Evolutionary conservation across 208 protist species (phyloP).

Genomic region (Acanthamoeba castellanii): DNA sequence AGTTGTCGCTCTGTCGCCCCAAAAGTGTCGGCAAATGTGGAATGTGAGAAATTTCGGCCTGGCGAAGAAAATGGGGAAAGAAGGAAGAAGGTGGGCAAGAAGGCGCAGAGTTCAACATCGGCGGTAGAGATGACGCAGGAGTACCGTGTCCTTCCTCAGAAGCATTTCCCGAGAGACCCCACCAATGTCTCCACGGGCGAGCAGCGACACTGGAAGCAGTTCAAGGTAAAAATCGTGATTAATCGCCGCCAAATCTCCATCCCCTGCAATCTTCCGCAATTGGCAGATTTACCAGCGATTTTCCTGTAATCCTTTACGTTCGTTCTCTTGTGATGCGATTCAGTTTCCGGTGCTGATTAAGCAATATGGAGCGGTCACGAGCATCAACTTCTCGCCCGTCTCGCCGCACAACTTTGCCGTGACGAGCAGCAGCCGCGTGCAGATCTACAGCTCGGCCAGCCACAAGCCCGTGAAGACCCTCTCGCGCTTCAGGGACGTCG

Average conservation of each 20-base stretch:
- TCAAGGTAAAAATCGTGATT: slow-evolving; percentile 25
- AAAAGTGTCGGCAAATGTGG: neutral
- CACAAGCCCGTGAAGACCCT: slow-evolving; percentile 79
- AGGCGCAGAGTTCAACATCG: neutral
- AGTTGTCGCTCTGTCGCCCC: too few species aligned
- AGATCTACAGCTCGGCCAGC: slow-evolving; percentile 80
- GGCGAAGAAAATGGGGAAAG: too few species aligned
- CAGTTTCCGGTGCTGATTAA: slow-evolving; percentile 72
- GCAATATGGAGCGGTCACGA: slow-evolving; percentile 76
- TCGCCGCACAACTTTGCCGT: slow-evolving; percentile 81
- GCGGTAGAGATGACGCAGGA: neutral
- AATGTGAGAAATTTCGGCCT: neutral
- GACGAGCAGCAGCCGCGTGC: slow-evolving; percentile 81
- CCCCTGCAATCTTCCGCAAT: neutral
- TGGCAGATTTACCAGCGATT: neutral
- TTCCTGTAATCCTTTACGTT: neutral
- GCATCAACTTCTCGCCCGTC: slow-evolving; percentile 77
- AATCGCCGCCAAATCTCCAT: neutral
- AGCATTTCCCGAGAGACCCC: slow-evolving; percentile 17
- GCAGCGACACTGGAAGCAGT: slow-evolving; percentile 48
- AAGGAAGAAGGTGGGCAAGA: neutral
- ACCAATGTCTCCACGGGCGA: neutral
- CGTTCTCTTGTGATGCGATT: neutral
- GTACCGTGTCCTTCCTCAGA: neutral
- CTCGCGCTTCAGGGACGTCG: slow-evolving; percentile 81